Conservation (phyloP, 768 basidiomycete genomes). For the Leucocoprinus sp. region DNA sequence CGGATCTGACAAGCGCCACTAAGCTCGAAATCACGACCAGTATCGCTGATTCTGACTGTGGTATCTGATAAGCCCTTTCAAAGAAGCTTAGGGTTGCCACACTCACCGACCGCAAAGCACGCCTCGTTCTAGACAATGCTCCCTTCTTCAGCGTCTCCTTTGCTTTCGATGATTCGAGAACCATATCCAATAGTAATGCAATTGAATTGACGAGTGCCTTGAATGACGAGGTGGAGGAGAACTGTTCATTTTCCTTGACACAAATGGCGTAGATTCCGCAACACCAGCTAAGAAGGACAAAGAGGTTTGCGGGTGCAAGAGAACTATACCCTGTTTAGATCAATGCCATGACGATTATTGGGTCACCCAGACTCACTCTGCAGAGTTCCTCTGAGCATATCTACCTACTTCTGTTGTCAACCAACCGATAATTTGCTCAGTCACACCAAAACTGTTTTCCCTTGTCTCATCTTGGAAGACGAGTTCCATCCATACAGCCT, state of each 20-base stretch:
- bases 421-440: constrained; percentile 74
- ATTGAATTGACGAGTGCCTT: constrained; percentile 44
- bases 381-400: constrained; percentile 41
- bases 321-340: constrained; percentile 26
- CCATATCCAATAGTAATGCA: constrained; percentile 53
- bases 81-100: neutral
- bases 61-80: neutral
- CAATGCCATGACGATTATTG: constrained; percentile 6
- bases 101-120: constrained; percentile 62
- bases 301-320: constrained; percentile 51
- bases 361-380: constrained; percentile 39
- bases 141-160: constrained; percentile 57
- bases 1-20: constrained; percentile 41
- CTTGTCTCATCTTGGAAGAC: constrained; percentile 55
- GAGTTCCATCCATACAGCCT: constrained; percentile 55
- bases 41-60: constrained; percentile 35
- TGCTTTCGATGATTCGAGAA: constrained; percentile 41
- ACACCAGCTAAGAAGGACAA: constrained; percentile 67
- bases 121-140: constrained; percentile 49
- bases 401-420: constrained; percentile 56
- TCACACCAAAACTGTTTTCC: constrained; percentile 46
- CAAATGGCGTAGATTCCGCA: constrained; percentile 53
- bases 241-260: constrained; percentile 34
- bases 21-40: constrained; percentile 44
- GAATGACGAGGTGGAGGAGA: constrained; percentile 42